Conservation (phyloP, 2,329 filamentous ascomycete genomes). For the Colletotrichum neosansevieriae region DNA sequence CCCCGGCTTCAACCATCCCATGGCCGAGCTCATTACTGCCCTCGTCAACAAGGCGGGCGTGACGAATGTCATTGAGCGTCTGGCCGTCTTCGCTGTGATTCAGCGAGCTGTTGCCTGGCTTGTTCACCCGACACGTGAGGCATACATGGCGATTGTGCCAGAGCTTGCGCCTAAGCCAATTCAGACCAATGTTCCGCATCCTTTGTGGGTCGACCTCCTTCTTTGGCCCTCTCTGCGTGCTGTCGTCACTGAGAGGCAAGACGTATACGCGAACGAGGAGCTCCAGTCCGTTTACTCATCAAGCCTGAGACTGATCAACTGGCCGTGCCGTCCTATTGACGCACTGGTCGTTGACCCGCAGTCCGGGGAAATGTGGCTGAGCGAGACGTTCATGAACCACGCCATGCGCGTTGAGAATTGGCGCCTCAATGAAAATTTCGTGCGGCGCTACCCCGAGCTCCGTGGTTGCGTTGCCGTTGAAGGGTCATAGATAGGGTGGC, state of each 20-base stretch:
- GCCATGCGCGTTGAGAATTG: slow-evolving; percentile 45
- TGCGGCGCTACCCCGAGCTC: slow-evolving; percentile 46
- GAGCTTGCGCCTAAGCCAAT: slow-evolving; percentile 45
- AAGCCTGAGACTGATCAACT: slow-evolving; percentile 51
- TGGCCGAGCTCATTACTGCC: slow-evolving; percentile 47
- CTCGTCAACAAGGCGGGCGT: slow-evolving; percentile 48
- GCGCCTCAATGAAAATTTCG: slow-evolving; percentile 45
- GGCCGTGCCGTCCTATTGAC: slow-evolving; percentile 46
- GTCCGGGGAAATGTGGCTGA: slow-evolving; percentile 45
- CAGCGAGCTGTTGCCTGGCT: slow-evolving; percentile 48
- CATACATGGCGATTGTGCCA: slow-evolving; percentile 43
- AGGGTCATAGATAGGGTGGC: slow-evolving; percentile 17
- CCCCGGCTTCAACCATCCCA: slow-evolving; percentile 42
- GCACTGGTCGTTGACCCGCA: slow-evolving; percentile 45
- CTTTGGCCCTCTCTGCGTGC: slow-evolving; percentile 51
- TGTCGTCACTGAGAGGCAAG: slow-evolving; percentile 50
- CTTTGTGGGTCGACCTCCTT: slow-evolving; percentile 50
- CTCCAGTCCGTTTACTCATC: slow-evolving; percentile 51
- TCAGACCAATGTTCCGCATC: slow-evolving; percentile 47
- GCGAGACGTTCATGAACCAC: slow-evolving; percentile 44
- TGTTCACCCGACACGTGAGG: slow-evolving; percentile 49
- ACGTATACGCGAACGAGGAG: slow-evolving; percentile 52
- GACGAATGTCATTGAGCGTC: slow-evolving; percentile 48
- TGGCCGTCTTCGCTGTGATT: slow-evolving; percentile 50
- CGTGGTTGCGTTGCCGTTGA: slow-evolving; percentile 39